A percentile compares a stretch with the other conserved stretches of the same genome.
Evolutionary conservation across 169 alveolate species (phyloP).

Genomic region (Plasmodium sp.): DNA sequence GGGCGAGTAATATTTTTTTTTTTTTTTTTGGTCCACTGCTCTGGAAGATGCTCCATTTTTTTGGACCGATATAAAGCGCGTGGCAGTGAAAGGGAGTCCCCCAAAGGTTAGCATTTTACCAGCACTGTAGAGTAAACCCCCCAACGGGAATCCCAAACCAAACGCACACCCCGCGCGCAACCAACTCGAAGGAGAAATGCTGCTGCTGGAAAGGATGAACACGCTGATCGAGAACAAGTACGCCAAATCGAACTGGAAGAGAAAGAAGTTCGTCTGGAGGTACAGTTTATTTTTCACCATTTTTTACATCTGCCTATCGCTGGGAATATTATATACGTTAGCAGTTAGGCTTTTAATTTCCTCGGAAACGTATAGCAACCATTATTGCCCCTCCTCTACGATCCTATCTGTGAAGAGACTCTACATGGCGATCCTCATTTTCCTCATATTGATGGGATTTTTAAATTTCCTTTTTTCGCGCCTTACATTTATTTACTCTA

Average conservation of each 20-base stretch:
- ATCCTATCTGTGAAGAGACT: conserved; percentile 5
- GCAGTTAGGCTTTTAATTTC: conserved; percentile 22
- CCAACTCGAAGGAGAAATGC: conserved; percentile 1
- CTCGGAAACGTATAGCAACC: conserved; percentile 15
- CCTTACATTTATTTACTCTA: conserved; percentile 56
- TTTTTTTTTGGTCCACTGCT: neutral
- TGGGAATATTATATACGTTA: conserved; percentile 26
- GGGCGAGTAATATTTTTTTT: neutral
- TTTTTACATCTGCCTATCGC: conserved; percentile 19
- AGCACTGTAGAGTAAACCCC: neutral
- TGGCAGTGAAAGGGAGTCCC: neutral
- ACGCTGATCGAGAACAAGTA: conserved; percentile 51
- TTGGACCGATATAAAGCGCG: neutral
- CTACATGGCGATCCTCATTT: conserved; percentile 22
- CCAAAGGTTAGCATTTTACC: neutral
- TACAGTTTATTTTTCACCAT: conserved; percentile 49
- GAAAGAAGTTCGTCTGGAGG: conserved; percentile 45
- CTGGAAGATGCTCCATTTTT: neutral
- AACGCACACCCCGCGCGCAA: neutral
- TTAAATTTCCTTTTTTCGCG: conserved; percentile 59
- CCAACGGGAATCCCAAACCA: neutral
- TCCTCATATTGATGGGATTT: conserved; percentile 46
- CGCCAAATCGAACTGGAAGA: conserved; percentile 52
- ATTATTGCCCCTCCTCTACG: conserved; percentile 6
- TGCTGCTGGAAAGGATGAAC: conserved; percentile 28